Base-by-base conservation (phyloP, 2,329 filamentous ascomycete genomes). In the Ascochyta clinopodiicola region DNA sequence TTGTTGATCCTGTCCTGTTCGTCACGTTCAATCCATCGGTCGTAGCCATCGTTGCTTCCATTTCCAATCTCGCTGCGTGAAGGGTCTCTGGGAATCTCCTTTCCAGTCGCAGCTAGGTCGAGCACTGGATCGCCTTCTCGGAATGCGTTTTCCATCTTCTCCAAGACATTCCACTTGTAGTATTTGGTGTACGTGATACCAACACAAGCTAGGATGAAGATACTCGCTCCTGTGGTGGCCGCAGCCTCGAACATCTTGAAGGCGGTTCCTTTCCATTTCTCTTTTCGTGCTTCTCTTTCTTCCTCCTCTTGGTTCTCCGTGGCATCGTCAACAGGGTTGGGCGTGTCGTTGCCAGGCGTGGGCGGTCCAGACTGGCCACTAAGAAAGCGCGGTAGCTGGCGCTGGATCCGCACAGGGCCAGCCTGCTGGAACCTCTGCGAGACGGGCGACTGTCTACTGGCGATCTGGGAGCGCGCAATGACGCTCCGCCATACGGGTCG, bases 131-230 rank as follows among this genome's bases (percentile, higher is more conserved):
- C 95, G 10, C 95, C 95, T 1, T 93, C 92, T 54, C 89, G 84
- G 75, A 99, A 99, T 22, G 95, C 95, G 66, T 90, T 89, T 63
- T 90, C 86, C 82, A 99, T 98, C 78, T 99, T 99, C 62, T 87
- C 80, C n/a, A 98, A 80, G 25, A 98, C 92, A 51, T 96, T 78
- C 76, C 88, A 84, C 79, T 99, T 99, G 84, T 99, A 98, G 72
- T 82, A 80, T 34, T 71, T 64, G 32, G 74, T 80, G 66, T 81
- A 80, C 36, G 74, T 78, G 66, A 80, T 81, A 25, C 79, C 78
- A 32, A 80, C 73, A 27, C 74, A 63, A 13, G 77, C 81, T 8
- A 83, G 71, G 42, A 83, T 77, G 40, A 78, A 73, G 49, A 83
- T 78, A 31, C 80, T 82, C 8, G 81, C 81, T 51, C 79, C 76